Evolutionary conservation across 2,329 filamentous ascomycete genomes (phyloP), one percentile per base, ranked within the genome.

Genomic region (Clarireedia hainanense): DNA sequence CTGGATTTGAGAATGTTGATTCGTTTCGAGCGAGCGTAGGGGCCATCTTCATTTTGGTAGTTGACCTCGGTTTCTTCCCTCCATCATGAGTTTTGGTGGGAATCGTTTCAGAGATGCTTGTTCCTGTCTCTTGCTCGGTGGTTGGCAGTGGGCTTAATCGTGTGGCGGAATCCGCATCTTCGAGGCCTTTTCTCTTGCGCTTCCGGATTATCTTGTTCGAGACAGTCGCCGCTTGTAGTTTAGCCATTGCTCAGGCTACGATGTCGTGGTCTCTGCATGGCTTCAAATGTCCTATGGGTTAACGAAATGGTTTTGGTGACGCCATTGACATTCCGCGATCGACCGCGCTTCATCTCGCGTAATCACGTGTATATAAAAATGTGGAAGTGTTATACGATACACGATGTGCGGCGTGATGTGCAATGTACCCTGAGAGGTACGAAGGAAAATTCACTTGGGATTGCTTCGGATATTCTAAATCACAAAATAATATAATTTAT

Each of bases 41-140:
- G 36, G 57, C 50, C 26, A 50, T 26, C 30, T 65, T 64, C 7
- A 55, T 43, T 57, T 76, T 78, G 5, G 71, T 64, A 6, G 69
- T 71, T 60, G 78, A 70, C 58, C 77, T 70, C 15, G 77, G 74
- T 60, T 80, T 69, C 43, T 57, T 20, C 5, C 63, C 63, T 75
- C 79, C 79, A 73, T 83, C 79, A 48, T 78, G 72, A 26, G 73
- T 76, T 65, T 83, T 84, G 1, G 80, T 82, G 3, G 77, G 75
- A 15, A 83, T 67, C 20, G 69, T 75, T 1, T 72, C 74, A 3
- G 72, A 77, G 3, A 20, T 48, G 26, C 17, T 60, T 9, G 60
- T 45, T 20, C 37, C 30, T n/a, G 2, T 30, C 24, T 45, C 37
- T 20, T 23, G 24, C 23, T 27, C 27, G 15, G 36, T 17, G 5